A percentile compares a stretch with the other conserved stretches of the same genome.
Evolutionary conservation across 345 rosid species (phyloP).

Genomic region (Boechera stricta): DNA sequence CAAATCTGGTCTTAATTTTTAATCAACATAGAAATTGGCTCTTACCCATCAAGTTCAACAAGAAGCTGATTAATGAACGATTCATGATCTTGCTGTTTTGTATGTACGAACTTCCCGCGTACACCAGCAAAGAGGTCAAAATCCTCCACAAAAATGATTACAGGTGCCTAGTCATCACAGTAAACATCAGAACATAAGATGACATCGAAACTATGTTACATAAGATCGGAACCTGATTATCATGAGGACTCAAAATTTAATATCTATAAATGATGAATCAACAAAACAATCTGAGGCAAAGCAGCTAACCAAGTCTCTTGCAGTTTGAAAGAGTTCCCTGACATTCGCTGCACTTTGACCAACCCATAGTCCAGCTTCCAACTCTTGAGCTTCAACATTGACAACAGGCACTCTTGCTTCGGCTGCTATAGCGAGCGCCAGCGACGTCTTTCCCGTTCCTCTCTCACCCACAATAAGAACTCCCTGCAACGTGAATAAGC

Average conservation of each 20-base stretch:
- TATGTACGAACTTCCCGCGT: conserved; percentile 88
- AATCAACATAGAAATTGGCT: conserved; percentile 32
- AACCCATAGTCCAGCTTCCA: conserved; percentile 98
- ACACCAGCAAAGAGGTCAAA: conserved; percentile 98
- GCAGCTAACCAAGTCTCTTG: conserved; percentile 83
- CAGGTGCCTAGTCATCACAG: conserved; percentile 77
- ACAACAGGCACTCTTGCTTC: conserved; percentile 98
- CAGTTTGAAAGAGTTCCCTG: conserved; percentile 96
- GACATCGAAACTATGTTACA: conserved; percentile 10
- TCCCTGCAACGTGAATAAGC: conserved; percentile 65
- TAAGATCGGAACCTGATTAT: conserved; percentile 15
- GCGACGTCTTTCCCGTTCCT: conserved; percentile 93
- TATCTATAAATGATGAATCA: conserved; percentile 24
- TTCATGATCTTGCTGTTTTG: conserved; percentile 94
- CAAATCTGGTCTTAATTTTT: neutral
- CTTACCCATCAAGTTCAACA: conserved; percentile 98
- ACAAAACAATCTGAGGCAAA: conserved; percentile 32
- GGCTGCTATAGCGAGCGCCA: conserved; percentile 94
- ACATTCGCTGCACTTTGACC: conserved; percentile 98
- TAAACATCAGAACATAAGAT: conserved; percentile 37
- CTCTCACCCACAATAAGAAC: conserved; percentile 97
- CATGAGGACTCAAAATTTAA: conserved; percentile 13
- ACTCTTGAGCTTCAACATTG: conserved; percentile 79
- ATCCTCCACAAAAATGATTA: conserved; percentile 94
- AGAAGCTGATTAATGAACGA: conserved; percentile 96